Evolutionary conservation across 1,284 basidiomycete species (phyloP), one percentile per base, ranked within the genome.

Genomic region (Phylloboletellus chloephorus): DNA sequence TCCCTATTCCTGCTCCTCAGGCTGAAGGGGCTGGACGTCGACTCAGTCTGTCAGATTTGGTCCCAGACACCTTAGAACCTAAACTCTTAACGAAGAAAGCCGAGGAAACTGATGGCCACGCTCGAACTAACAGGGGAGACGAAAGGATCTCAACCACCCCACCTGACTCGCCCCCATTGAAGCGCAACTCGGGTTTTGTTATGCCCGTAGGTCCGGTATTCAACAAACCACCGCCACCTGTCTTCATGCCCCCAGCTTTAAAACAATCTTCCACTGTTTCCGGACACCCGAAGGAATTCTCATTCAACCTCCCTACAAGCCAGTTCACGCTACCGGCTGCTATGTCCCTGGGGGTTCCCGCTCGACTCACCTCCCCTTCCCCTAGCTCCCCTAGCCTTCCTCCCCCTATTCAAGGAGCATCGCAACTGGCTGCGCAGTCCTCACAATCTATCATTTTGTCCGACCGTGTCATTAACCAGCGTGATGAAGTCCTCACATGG

Each of bases 111-210:
- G 34, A 23, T 19, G n/a, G 6, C 7, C 15, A 21, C 13, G 3
- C 26, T 28, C 43, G 26, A 38, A 16, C 23, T 15, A 23, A 46
- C 15, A 24, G 15, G 26, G 43, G 21, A 10, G 39, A 56, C 21
- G 46, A 63, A 31, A 71, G 68, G 39, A 49, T 65, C 3, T 75
- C 78, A 6, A 79, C 76, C 12, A 81, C 79, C 8, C 78, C 79
- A 28, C 73, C 77, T 5, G 61, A 74, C 46, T 78, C 80, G 7
- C 76, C 77, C 7, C 71, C 74, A 15, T 51, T 60, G 4, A 56
- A 52, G 15, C 57, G 50, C n/a, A 52, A 30, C 21, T 43, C 53
- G 8, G 57, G 53, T 28, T 67, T 72, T 49, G 51, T 56, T 13
- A 55, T 63, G 19, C 69, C 68, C 5, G 46, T 59, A 10, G 67